Evolutionary conservation across 345 rosid genomes (phyloP).

Genomic region (Laguncularia racemosa): DNA sequence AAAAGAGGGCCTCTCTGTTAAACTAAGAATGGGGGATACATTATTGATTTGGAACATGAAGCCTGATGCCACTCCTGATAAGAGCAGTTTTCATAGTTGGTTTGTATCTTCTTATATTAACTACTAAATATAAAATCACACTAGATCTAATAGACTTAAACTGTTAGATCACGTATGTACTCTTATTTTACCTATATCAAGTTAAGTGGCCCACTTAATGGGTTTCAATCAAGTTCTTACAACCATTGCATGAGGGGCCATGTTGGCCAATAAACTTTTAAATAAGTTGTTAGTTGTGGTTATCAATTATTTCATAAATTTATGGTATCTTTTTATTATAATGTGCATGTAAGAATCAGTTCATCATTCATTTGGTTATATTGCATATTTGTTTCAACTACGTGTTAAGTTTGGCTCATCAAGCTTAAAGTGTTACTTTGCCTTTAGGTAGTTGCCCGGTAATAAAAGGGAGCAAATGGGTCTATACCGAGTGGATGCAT

Average conservation of each 20-base stretch:
- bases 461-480: conserved; percentile 90
- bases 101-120: not conserved
- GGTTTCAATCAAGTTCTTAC: too few species aligned
- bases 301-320: too few species aligned
- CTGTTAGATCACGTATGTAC: not conserved
- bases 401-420: not conserved
- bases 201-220: not conserved
- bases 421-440: not conserved
- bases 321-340: too few species aligned
- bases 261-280: too few species aligned
- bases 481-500: conserved; percentile 89
- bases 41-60: conserved; percentile 89
- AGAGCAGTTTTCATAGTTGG: not conserved
- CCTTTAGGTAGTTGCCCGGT: conserved; percentile 86
- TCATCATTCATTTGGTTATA: too few species aligned
- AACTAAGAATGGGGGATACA: conserved; percentile 87
- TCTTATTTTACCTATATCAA: not conserved
- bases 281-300: too few species aligned
- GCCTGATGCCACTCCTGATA: conserved; percentile 40
- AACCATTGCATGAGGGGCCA: too few species aligned
- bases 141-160: too few species aligned
- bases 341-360: too few species aligned
- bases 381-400: not conserved
- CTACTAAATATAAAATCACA: too few species aligned
- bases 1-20: conserved; percentile 63